Base-by-base conservation (phyloP, 2,329 filamentous ascomycete genomes). In the Moelleriella libera region DNA sequence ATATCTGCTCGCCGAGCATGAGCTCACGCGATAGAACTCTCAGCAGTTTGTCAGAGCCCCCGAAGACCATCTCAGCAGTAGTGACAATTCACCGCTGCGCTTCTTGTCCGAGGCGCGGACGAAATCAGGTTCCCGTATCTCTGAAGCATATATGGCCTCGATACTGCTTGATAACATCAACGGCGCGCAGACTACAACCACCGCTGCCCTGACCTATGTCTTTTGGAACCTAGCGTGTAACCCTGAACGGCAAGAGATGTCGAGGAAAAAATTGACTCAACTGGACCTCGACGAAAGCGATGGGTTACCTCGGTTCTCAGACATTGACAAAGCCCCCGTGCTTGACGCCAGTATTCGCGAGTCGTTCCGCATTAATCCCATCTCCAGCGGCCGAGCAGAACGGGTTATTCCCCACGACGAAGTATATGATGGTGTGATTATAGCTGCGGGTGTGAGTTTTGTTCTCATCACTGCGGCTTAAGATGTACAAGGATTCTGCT, bases 151-250 rank as follows among this genome's bases (percentile, higher is more conserved):
- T 44, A 46, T 49, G 8, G 48, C 48, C n/a, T 41, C 48, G 7
- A 44, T 47, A 21, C 41, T 49, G 6, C 41, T 49, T 29, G 48
- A 49, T 14, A 49, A 49, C n/a, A 43, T 49, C 30, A 44, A 49
- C 32, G 48, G 44, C 30, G 48, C 48, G 2, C 48, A 49, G 39
- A 41, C 48, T 3, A 49, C 48, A 5, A 45, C 46, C 14, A 45
- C 48, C 34, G 44, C 46, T 30, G 31, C 48, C 3, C 45, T 49
- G 28, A 49, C 48, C 7, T 49, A 41, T 30, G 30, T 41, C 10
- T 41, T 49, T 39, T 49, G 48, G 48, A 44, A 47, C 28, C 41
- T 49, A 7, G 48, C 48, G 9, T 29, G 48, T 8, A 40, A 49
- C 9, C 11, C 44, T 1, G 6, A 44, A 37, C 46, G 48, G 48